Base-by-base conservation (phyloP, 2,329 filamentous ascomycete species). In the Corynespora cassiicola region DNA sequence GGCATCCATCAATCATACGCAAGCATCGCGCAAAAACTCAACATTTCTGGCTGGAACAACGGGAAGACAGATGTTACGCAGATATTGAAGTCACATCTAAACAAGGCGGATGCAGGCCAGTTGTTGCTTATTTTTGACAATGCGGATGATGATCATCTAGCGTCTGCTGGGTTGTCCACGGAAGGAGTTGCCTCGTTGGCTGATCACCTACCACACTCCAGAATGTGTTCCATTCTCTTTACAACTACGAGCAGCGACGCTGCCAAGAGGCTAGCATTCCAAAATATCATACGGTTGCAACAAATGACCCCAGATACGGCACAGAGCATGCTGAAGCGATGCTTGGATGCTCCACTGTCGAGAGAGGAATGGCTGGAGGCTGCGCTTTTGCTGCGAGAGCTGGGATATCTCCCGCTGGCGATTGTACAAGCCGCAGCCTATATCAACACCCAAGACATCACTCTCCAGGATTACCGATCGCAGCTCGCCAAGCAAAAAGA, bases 1-100 rank as follows among this genome's bases (percentile, higher is more conserved):
- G 68, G 53, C 36, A 66, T 76, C 38, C 57, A 74, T 23, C 63
- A 71, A 35, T 69, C 69, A n/a, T 56, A 50, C 40, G 26, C 33
- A 33, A 48, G 30, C 22, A 34, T 54, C 39, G 9, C 56, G 2
- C 56, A 49, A 24, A 52, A 60, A 50, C 54, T 74, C 9, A 28
- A 39, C 1, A 47, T 69, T 31, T 51, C 44, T 32, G 42, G 55
- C 3, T 51, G 36, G 34, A 48, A 51, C n/a, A 30, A 47, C 20
- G 26, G 24, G 19, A 23, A 22, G 24, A 31, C 15, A 31, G 16
- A 31, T 21, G 37, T 41, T 7, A 50, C 39, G 37, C 36, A 52
- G 42, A 22, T 61, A 8, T 39, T 56, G 11, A 45, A 56, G 41
- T 23, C 11, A 6, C 27, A 42, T 45, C 27, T 54, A 20, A 35